These are phyloP conservation scores for Exophiala alcalophila DNA, from an alignment of 2,329 filamentous ascomycete genomes.

Conservation along the genomic window DNA sequence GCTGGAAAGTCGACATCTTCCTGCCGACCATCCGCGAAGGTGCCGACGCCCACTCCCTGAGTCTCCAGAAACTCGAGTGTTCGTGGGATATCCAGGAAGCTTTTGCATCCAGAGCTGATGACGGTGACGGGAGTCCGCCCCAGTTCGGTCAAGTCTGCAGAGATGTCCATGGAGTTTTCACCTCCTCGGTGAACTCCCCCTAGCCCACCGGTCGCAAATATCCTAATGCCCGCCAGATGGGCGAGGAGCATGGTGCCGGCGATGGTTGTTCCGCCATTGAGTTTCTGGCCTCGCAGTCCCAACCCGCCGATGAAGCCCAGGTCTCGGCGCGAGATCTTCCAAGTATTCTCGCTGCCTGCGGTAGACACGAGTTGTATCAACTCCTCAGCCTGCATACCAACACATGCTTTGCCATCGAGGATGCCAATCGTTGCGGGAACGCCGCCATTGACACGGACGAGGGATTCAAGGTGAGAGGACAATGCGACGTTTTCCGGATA, in stretches of 20 bases:
- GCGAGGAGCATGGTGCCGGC: slow-evolving; percentile 90
- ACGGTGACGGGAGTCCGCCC: slow-evolving; percentile 86
- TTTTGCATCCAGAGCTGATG: slow-evolving; percentile 87
- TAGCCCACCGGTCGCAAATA: slow-evolving; percentile 92
- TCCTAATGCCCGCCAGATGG: slow-evolving; percentile 77
- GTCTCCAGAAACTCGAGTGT: slow-evolving; percentile 80
- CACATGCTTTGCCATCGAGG: slow-evolving; percentile 74
- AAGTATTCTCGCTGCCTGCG: slow-evolving; percentile 64
- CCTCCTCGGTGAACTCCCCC: slow-evolving; percentile 91
- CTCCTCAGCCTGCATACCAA: slow-evolving; percentile 72
- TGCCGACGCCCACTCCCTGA: slow-evolving; percentile 73
- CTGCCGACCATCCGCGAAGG: slow-evolving; percentile 77
- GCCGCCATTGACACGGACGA: slow-evolving; percentile 76
- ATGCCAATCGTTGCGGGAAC: slow-evolving; percentile 90
- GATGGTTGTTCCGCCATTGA: slow-evolving; percentile 90
- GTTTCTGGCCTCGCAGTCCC: slow-evolving; percentile 64
- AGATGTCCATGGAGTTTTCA: slow-evolving; percentile 85
- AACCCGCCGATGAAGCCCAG: slow-evolving; percentile 76
- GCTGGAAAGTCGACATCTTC: slow-evolving; percentile 76
- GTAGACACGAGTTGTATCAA: slow-evolving; percentile 65
- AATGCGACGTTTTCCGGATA: slow-evolving; percentile 72
- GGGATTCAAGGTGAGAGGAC: slow-evolving; percentile 73
- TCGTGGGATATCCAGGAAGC: slow-evolving; percentile 85
- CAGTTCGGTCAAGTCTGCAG: slow-evolving; percentile 90
- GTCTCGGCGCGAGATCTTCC: slow-evolving; percentile 85